Conservation (phyloP, 2,329 filamentous ascomycete species). For the Magnaporthales sp. region DNA sequence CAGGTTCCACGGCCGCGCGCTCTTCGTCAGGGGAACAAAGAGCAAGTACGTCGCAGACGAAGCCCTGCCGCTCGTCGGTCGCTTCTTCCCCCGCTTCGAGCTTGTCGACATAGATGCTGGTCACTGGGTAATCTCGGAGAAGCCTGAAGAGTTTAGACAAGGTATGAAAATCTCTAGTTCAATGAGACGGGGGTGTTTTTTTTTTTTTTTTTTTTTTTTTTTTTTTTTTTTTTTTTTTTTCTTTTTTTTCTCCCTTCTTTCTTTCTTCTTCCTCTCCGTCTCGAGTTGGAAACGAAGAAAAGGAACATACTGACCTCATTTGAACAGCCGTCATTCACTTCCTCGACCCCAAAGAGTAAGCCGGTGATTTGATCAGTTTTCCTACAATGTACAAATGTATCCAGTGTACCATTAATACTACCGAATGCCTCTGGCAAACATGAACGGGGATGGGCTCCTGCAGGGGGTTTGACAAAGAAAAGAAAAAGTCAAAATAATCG, state of each 20-base stretch:
- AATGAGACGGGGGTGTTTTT: no score
- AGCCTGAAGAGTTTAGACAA: conserved; percentile 68
- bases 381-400: background rate
- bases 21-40: conserved; percentile 71
- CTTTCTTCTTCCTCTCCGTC: conserved; percentile 7
- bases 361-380: background rate
- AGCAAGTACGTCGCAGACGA: conserved; percentile 79
- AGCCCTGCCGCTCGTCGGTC: conserved; percentile 66
- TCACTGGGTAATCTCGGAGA: conserved; percentile 87
- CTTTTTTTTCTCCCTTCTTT: no score
- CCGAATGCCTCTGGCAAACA: background rate
- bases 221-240: no score
- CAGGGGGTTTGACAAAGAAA: background rate
- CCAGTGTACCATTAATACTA: background rate
- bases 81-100: conserved; percentile 73
- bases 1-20: conserved; percentile 66
- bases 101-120: conserved; percentile 68
- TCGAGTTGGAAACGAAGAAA: background rate
- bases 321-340: conserved; percentile 24
- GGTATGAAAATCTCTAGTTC: conserved; percentile 39
- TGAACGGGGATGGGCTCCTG: background rate
- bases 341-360: conserved; percentile 21
- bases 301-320: background rate
- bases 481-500: background rate
- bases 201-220: no score